These are phyloP conservation scores for Canavalia ensiformis DNA, from an alignment of 306 rosid species.

Conservation along the genomic window DNA sequence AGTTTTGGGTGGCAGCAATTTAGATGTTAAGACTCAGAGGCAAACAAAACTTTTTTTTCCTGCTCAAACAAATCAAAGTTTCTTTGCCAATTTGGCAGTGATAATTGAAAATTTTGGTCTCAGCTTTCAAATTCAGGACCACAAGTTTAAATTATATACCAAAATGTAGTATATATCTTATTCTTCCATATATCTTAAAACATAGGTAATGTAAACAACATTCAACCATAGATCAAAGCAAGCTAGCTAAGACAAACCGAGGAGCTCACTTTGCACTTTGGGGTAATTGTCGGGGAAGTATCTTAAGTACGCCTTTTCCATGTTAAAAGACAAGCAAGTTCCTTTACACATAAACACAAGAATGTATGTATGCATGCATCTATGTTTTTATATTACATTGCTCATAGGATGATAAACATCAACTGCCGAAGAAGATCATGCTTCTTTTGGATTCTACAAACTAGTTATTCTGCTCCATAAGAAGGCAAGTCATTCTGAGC, in stretches of 20 bases:
- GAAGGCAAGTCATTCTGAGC: slow-evolving; percentile 49
- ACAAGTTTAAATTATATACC: not conserved
- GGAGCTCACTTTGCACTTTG: slow-evolving; percentile 23
- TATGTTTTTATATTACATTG: not conserved
- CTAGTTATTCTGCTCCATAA: slow-evolving; percentile 54
- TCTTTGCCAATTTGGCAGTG: too few relatives aligned
- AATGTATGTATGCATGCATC: not conserved
- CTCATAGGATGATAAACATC: not conserved
- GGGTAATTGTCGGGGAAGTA: slow-evolving; percentile 20
- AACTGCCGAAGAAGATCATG: not conserved
- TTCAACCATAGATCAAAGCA: slow-evolving; percentile 25
- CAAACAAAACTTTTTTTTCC: too few relatives aligned
- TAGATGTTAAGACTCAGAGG: too few relatives aligned
- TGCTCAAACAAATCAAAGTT: too few relatives aligned
- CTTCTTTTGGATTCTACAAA: not conserved
- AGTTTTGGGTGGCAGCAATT: not conserved
- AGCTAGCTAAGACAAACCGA: slow-evolving; percentile 27
- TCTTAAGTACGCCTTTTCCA: not conserved
- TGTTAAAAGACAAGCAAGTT: not conserved
- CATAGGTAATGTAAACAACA: slow-evolving; percentile 20
- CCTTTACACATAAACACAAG: not conserved
- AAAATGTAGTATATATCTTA: not conserved
- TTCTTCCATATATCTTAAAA: not conserved
- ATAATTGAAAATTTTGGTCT: too few relatives aligned
- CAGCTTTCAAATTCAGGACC: too few relatives aligned